Percentiles rank a stretch among this genome's conserved stretches.
These are phyloP conservation scores for Pichia cactophila DNA, from an alignment of 1,139 yeast genomes.

Conservation along the genomic window DNA sequence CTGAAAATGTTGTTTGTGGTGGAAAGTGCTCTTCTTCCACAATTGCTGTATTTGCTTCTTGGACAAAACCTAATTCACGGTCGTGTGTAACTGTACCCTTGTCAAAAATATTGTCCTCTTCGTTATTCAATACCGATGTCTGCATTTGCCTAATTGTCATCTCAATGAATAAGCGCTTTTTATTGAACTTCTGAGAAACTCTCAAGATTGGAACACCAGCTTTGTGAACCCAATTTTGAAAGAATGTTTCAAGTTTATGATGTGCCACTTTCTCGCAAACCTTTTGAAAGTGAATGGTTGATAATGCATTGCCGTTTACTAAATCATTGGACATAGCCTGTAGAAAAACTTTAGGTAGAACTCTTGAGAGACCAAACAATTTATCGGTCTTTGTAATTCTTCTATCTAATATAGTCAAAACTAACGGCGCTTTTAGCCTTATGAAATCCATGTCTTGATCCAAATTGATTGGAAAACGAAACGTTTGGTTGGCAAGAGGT, in stretches of 20 bases:
- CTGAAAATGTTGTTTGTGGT: constrained; percentile 55
- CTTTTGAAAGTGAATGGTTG: constrained; percentile 80
- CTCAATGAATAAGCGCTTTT: constrained; percentile 88
- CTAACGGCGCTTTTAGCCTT: constrained; percentile 76
- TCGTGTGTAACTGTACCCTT: constrained; percentile 10
- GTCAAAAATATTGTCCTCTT: constrained; percentile 10
- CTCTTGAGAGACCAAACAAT: constrained; percentile 86
- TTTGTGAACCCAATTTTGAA: constrained; percentile 90
- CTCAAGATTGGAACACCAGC: constrained; percentile 84
- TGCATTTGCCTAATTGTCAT: constrained; percentile 92
- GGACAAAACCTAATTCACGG: constrained; percentile 31
- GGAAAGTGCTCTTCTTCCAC: constrained; percentile 26
- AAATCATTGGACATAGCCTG: constrained; percentile 96
- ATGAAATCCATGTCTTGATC: constrained; percentile 48
- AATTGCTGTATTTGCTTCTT: constrained; percentile 36
- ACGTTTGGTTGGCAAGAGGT: constrained; percentile 66
- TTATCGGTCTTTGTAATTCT: constrained; percentile 96
- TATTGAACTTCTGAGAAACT: constrained; percentile 86
- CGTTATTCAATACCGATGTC: constrained; percentile 38
- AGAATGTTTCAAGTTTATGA: constrained; percentile 72
- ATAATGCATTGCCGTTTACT: constrained; percentile 63
- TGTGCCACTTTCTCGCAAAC: constrained; percentile 93
- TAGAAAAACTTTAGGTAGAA: constrained; percentile 79
- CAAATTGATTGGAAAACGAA: constrained; percentile 59
- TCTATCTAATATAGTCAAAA: constrained; percentile 74